phyloP scores from a whole-genome alignment of 1,284 basidiomycete species.

The Hemileia vastatrix region DNA sequence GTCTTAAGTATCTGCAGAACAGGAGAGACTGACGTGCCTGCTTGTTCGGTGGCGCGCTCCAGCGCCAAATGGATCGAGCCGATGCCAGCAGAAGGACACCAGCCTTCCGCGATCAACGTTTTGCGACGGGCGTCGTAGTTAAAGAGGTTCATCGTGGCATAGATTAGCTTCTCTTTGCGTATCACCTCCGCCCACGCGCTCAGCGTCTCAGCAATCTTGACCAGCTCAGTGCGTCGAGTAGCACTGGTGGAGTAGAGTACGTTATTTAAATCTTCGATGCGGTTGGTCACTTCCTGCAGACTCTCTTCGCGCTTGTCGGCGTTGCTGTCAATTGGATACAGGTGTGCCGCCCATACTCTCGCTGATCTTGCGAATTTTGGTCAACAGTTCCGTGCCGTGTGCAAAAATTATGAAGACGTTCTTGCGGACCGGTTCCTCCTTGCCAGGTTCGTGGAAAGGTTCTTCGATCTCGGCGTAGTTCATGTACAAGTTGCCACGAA shows the following conservation, averaged over 20 bases:
- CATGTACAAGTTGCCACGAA: slow-evolving; percentile 98
- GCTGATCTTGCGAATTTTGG: slow-evolving; percentile 95
- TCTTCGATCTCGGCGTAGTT: slow-evolving; percentile 89
- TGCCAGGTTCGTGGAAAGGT: slow-evolving; percentile 82
- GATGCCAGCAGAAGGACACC: slow-evolving; percentile 89
- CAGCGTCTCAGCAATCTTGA: slow-evolving; percentile 74
- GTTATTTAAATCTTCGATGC: slow-evolving; percentile 83
- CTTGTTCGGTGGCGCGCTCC: slow-evolving; percentile 85
- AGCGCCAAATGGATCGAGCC: slow-evolving; percentile 75
- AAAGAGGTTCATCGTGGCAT: slow-evolving; percentile 85
- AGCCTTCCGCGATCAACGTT: slow-evolving; percentile 93
- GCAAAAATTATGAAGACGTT: slow-evolving; percentile 99
- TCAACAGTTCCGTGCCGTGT: slow-evolving; percentile 79
- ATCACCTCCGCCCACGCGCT: slow-evolving; percentile 89
- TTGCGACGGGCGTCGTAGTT: slow-evolving; percentile 88
- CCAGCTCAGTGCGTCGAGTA: slow-evolving; percentile 72
- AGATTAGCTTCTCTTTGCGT: slow-evolving; percentile 87
- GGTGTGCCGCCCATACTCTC: slow-evolving; percentile 97
- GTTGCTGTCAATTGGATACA: slow-evolving; percentile 92
- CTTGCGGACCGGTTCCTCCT: slow-evolving; percentile 60
- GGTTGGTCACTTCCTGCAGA: slow-evolving; percentile 73
- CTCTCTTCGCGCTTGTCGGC: slow-evolving; percentile 83
- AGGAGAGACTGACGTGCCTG: slow-evolving; percentile 81
- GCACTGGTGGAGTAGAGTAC: slow-evolving; percentile 82
- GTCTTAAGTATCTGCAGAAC: slow-evolving; percentile 85